Base-by-base conservation (phyloP, 2,329 filamentous ascomycete genomes). In the Curvularia eragrostidis region DNA sequence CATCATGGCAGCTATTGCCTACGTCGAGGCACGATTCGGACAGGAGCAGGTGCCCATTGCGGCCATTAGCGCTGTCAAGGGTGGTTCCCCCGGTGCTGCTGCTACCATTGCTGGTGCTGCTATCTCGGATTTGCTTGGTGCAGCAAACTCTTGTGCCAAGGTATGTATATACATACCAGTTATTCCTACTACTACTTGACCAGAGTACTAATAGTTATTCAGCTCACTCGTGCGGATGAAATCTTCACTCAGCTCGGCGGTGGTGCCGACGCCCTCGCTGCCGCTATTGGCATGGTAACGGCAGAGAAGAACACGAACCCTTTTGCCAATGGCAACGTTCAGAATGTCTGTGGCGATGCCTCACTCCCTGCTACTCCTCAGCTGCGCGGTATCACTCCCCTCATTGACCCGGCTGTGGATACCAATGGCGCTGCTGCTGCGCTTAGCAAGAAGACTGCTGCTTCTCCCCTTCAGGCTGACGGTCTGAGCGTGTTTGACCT, bases 301-400 rank as follows among this genome's bases (percentile, higher is more conserved):
- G 87, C 88, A 3, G 88, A 90, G 80, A 87, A 89, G 77, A 90
- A 91, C 83, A 89, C 89, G 80, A 90, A 90, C 79, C 87, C 86
- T 50, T 89, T 87, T 64, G 84, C 77, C 54, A 82, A 84, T 61
- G 79, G 78, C 67, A 81, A 86, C 32, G 87, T 85, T 18, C 74
- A 76, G 67, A 85, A 82, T 60, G 84, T 91, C 71, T 91, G 89
- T 76, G 83, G 80, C 36, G 86, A 91, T 62, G 77, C 87, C 1
- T 78, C 81, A 24, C 83, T 91, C 2, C 89, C 89, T 10, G 83
- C 80, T 30, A 89, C 85, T 7, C 75, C 77, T 23, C 81, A 81
- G 54, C 84, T 91, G 30, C 82, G 88, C 42, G 89, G 89, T 61
- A 87, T 91, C 55, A 81, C 89, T 3, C 88, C 88, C 24, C 80